A percentile compares a stretch with the other conserved stretches of the same genome.
Conservation (phyloP, 345 rosid genomes). For the Ceriops tagal region DNA sequence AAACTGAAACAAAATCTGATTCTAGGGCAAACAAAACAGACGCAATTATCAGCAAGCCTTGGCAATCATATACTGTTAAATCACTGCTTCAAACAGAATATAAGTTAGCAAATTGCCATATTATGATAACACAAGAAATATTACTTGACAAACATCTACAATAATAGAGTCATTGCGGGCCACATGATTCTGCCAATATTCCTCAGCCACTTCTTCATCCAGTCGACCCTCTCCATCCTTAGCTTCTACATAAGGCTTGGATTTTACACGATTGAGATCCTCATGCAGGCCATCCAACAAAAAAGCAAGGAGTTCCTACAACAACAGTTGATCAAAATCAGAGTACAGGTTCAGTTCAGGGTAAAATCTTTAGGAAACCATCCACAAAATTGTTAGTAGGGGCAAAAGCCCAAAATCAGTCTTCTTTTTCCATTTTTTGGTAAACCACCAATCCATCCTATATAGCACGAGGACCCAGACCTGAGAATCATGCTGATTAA, state of each 20-base stretch:
- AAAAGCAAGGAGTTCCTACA: conserved; percentile 89
- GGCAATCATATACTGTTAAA: neutral
- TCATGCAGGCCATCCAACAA: conserved; percentile 97
- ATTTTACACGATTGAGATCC: conserved; percentile 90
- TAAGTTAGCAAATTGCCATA: neutral
- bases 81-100: neutral
- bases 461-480: conserved; percentile 42
- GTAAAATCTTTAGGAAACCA: conserved; percentile 17
- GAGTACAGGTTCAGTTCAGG: conserved; percentile 22
- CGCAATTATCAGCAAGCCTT: neutral
- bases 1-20: neutral
- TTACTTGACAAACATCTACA: conserved; percentile 83
- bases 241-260: conserved; percentile 85
- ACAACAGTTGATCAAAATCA: conserved; percentile 4
- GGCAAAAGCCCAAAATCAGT: conserved; percentile 19
- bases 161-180: conserved; percentile 92
- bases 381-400: conserved; percentile 6
- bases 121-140: neutral
- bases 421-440: neutral
- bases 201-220: conserved; percentile 92
- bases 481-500: conserved; percentile 99
- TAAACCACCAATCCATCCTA: neutral
- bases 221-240: conserved; percentile 80
- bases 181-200: conserved; percentile 83
- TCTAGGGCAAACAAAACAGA: neutral